phyloP scores from a whole-genome alignment of 2,329 filamentous ascomycete species.

The Talaromyces sp. region DNA sequence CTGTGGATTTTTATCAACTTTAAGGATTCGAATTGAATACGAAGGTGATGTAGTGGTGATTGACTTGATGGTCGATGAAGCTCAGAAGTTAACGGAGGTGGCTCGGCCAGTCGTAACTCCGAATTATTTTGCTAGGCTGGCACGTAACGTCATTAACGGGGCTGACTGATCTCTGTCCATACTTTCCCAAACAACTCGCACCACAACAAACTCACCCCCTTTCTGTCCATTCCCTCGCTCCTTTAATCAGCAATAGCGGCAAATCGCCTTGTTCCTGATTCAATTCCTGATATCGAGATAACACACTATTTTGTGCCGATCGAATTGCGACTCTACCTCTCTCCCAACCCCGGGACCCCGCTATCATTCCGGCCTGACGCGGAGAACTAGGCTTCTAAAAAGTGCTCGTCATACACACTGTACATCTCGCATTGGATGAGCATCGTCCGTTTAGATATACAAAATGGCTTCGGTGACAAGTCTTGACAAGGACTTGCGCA shows the following conservation, averaged over 20 bases:
- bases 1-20: background rate
- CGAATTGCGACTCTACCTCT: background rate
- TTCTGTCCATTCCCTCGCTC: conserved; percentile 1
- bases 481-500: conserved; percentile 92
- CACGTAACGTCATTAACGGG: conserved; percentile 12
- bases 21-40: too few relatives aligned
- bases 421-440: background rate
- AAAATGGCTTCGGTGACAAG: conserved; percentile 90
- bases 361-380: conserved; percentile 20
- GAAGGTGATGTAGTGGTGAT: background rate
- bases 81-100: background rate
- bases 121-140: conserved; percentile 8
- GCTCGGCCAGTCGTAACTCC: background rate
- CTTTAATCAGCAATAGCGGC: background rate
- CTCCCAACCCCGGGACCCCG: conserved; percentile 1
- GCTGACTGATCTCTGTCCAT: background rate
- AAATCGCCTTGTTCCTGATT: background rate
- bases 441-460: background rate
- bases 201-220: conserved; percentile 11
- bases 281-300: background rate
- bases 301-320: background rate
- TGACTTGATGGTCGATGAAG: background rate
- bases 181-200: conserved; percentile 2
- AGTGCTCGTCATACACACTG: background rate
- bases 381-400: background rate